Evolutionary conservation across 768 basidiomycete species (phyloP), one percentile per base, ranked within the genome.

Genomic region (Coprinellus micaceus): DNA sequence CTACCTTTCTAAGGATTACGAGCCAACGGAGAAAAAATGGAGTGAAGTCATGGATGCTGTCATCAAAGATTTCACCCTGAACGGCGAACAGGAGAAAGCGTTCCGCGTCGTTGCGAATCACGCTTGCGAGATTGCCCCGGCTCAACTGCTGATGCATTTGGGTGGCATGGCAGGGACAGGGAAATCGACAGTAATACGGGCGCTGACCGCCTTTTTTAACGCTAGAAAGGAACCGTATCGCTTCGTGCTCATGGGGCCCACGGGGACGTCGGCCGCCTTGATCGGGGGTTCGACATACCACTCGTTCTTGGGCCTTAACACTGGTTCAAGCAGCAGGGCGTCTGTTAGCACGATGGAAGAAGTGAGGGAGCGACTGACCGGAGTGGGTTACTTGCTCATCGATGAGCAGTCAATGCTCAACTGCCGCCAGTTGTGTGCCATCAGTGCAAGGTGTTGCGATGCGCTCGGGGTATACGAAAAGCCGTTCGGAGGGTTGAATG

Each of bases 251-350:
- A 40, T 69, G 2, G 67, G 63, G 11, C 67, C 67, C 2, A 71
- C 67, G 6, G 69, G 69, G 0, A 37, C 63, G 7, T 62, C 67
- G 4, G 69, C 71, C 7, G 60, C 63, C 0, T 21, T 65, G 2
- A 12, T 72, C 0, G 57, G 53, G 11, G 70, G 71, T 0, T 66
- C 63, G 1, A 72, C 70, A 1, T 68, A 69, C 44, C 70, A 70
- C 40, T 67, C 43, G 7, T 45, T n/a, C 43, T 19, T 45, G n/a
- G 30, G 43, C 9, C 7, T 45, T 45, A 45, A n/a, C 9, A 37
- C 36, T 17, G 36, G 36, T 9, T 9, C 9, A 37, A 9, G 9
- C 17, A 37, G 17, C 9, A 17, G 36, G 9, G 17, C 9, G 9
- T 9, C 9, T 37, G 36, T 17, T 37, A 17, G 36, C 36, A 37